These are phyloP conservation scores for Fagus sylvatica DNA, from an alignment of 306 rosid genomes.

Conservation along the genomic window DNA sequence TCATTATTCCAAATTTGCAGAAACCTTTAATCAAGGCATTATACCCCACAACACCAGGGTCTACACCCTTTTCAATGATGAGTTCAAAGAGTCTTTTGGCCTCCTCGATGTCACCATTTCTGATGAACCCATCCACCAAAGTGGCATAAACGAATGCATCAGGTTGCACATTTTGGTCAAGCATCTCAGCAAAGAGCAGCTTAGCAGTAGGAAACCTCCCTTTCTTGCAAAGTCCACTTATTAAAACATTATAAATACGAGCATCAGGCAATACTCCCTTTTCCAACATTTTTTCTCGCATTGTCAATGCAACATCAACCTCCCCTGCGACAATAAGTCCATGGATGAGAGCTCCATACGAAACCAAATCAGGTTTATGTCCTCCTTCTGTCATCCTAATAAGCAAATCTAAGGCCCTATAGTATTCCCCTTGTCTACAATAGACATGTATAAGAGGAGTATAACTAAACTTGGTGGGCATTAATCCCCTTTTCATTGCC, in stretches of 20 bases:
- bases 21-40: conserved; percentile 87
- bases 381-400: conserved; percentile 66
- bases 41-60: conserved; percentile 68
- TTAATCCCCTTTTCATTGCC: conserved; percentile 43
- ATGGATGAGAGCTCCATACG: conserved; percentile 76
- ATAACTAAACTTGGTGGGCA: conserved; percentile 56
- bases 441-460: conserved; percentile 66
- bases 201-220: conserved; percentile 71
- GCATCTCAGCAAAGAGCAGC: conserved; percentile 71
- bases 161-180: conserved; percentile 58
- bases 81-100: conserved; percentile 60
- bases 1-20: conserved; percentile 76
- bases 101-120: conserved; percentile 57
- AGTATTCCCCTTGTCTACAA: conserved; percentile 62
- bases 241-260: conserved; percentile 74
- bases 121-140: conserved; percentile 68
- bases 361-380: conserved; percentile 62
- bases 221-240: conserved; percentile 76
- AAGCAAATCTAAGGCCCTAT: conserved; percentile 60
- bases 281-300: conserved; percentile 66
- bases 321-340: conserved; percentile 65
- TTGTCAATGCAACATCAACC: conserved; percentile 60
- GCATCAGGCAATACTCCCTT: conserved; percentile 75
- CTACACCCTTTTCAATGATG: conserved; percentile 46
- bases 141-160: conserved; percentile 79